Conservation (phyloP, 306 rosid species). For the Cajanus cajan region DNA sequence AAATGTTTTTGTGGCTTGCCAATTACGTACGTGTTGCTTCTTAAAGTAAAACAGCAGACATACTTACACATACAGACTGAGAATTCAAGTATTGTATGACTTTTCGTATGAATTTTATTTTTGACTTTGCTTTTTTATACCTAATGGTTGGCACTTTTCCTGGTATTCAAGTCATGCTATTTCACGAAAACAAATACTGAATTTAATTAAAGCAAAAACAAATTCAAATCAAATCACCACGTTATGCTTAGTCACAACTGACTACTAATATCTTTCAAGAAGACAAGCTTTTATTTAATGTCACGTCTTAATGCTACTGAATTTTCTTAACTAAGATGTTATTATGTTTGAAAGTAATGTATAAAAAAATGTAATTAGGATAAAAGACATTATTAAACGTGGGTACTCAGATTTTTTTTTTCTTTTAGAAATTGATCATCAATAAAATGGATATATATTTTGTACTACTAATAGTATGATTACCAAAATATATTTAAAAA, state of each 20-base stretch:
- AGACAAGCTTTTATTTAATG: neutral
- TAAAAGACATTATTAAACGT: no score
- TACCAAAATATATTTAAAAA: no score
- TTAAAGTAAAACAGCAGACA: slow-evolving; percentile 28
- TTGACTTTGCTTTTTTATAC: slow-evolving; percentile 23
- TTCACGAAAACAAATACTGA: neutral
- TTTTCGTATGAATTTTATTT: slow-evolving; percentile 21
- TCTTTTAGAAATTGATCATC: no score
- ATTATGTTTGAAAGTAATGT: no score
- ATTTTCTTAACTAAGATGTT: no score
- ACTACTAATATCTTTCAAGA: neutral
- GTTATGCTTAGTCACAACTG: neutral
- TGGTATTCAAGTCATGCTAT: slow-evolving; percentile 12
- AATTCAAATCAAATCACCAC: neutral
- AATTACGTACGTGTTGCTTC: slow-evolving; percentile 29
- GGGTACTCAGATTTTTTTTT: no score
- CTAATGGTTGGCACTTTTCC: slow-evolving; percentile 36
- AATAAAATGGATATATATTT: no score
- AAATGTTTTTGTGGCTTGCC: slow-evolving; percentile 24
- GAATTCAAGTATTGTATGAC: slow-evolving; percentile 22
- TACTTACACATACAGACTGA: neutral
- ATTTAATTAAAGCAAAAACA: neutral
- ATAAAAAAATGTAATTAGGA: no score
- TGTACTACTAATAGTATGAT: no score
- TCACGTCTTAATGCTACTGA: no score